Evolutionary conservation across 2,329 filamentous ascomycete genomes (phyloP), one percentile per base, ranked within the genome.

Genomic region (Claviceps sp.): DNA sequence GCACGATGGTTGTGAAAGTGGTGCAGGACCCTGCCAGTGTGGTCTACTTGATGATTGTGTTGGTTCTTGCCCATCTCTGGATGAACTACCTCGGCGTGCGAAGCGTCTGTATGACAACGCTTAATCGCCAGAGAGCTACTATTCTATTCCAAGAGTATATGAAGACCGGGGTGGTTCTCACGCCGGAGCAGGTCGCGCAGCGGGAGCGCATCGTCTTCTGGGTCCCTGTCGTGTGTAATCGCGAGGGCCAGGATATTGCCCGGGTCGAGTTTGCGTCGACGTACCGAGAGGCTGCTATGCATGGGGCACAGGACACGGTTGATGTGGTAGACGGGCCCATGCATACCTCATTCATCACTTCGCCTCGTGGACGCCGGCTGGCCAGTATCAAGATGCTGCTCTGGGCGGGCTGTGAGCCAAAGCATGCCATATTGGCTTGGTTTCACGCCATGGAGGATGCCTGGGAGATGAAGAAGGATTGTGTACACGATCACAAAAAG

Each of bases 41-140:
- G 40, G 90, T 89, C 79, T 72, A 71, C 47, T 74, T 84, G 53
- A 81, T 95, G 69, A 68, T 90, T 1, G 56, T 79, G 2, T 77
- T 97, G 20, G 77, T 96, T 16, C 72, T 79, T 13, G 71, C 87
- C 6, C 93, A 97, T 66, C 76, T 97, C 6, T 78, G 76, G 62
- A 89, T 86, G 60, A 97, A 97, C 66, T 91, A 94, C 66, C 75
- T 81, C 37, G 93, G 89, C 43, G 91, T 98, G 5, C 77, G 84
- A 55, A 77, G 85, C 48, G 90, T 98, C 16, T 82, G 81, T 63
- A 88, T 97, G 83, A 78, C 79, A 41, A 87, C 81, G 6, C 73
- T 97, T 38, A 97, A 95, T 68, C 78, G 88, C 22, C 90, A 97
- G 66, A 79, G 93, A 38, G 87, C 89, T 1, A 87, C 84, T 47